Percentiles rank a stretch among this genome's conserved stretches.
Evolutionary conservation across 495 filamentous ascomycete species (phyloP).

Genomic region (Articulospora tetracladia): DNA sequence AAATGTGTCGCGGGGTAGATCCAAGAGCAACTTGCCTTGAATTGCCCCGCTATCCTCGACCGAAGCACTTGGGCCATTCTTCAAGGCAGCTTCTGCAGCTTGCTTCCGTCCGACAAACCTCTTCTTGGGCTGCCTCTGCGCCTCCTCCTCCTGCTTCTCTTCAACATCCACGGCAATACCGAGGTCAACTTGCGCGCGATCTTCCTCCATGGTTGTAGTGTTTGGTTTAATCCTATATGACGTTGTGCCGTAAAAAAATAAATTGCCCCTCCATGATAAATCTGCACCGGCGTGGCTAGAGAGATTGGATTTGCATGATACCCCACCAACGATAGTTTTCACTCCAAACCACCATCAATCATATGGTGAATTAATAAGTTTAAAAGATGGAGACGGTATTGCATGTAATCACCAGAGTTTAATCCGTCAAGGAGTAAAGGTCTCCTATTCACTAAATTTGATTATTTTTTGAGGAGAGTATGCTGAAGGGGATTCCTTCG

Average conservation of each 20-base stretch:
- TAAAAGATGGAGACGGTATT: no score
- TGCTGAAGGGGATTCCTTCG: no score
- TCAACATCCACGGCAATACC: slow-evolving; percentile 53
- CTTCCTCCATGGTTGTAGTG: slow-evolving; percentile 45
- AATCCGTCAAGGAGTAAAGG: no score
- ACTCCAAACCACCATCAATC: no score
- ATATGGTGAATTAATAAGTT: no score
- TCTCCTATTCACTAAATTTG: no score
- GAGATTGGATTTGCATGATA: no score
- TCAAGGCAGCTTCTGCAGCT: slow-evolving; percentile 38
- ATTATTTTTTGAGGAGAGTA: no score
- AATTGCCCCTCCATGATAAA: slow-evolving; percentile 8
- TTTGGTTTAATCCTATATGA: neutral
- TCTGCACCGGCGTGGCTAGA: neutral
- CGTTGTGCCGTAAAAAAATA: neutral
- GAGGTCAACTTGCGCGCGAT: slow-evolving; percentile 44
- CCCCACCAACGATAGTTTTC: neutral
- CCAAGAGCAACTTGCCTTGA: slow-evolving; percentile 39
- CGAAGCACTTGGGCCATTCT: slow-evolving; percentile 13
- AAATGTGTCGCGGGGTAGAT: neutral
- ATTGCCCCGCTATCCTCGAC: slow-evolving; percentile 65
- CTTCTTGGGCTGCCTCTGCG: slow-evolving; percentile 62
- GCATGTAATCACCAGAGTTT: no score
- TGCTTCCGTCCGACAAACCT: slow-evolving; percentile 71
- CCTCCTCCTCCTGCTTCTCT: slow-evolving; percentile 35